Conservation (phyloP, 1,284 basidiomycete species). For the Trichosporon ovoides region DNA sequence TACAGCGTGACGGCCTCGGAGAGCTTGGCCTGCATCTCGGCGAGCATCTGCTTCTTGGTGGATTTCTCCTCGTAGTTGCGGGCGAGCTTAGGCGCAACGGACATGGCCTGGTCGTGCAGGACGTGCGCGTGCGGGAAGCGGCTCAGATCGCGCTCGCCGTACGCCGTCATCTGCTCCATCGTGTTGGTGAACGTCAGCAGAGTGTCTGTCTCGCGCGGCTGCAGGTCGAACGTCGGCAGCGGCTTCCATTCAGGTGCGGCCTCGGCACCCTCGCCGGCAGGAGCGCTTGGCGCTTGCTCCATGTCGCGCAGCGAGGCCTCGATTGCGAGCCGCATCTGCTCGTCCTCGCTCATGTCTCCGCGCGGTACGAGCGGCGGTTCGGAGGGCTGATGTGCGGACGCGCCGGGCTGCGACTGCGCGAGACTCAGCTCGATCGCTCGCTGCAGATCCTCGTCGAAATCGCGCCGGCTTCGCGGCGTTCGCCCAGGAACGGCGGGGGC, state of each 20-base stretch:
- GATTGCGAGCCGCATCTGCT: constrained; percentile 88
- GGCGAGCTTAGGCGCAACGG: constrained; percentile 73
- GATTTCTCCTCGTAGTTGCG: constrained; percentile 79
- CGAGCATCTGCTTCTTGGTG: constrained; percentile 76
- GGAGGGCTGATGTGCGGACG: constrained; percentile 50
- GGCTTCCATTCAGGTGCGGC: constrained; percentile 39
- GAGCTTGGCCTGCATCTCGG: constrained; percentile 89
- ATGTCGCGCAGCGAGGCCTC: constrained; percentile 88
- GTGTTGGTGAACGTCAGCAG: constrained; percentile 85
- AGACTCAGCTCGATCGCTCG: constrained; percentile 89
- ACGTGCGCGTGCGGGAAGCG: constrained; percentile 76
- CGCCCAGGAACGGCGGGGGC: constrained; percentile 38
- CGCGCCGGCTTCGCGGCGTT: constrained; percentile 43
- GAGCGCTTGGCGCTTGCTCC: constrained; percentile 73
- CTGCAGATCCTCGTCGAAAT: constrained; percentile 81
- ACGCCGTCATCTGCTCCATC: constrained; percentile 72
- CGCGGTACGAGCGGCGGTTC: constrained; percentile 62
- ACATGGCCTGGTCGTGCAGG: constrained; percentile 75
- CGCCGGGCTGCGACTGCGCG: constrained; percentile 61
- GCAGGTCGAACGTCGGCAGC: constrained; percentile 69
- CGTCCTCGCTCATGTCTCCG: constrained; percentile 67
- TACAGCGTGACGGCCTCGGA: constrained; percentile 86
- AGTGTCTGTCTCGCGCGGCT: constrained; percentile 70
- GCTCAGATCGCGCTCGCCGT: constrained; percentile 69
- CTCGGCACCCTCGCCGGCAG: constrained; percentile 55